Conservation (phyloP, 345 rosid genomes). For the Citrus sinensis region DVS_A1.0 CM039161.1:3818001-3818500, state of each 20-base stretch:
- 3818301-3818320: conserved; percentile 26
- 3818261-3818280: conserved; percentile 90
- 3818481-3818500: neutral
- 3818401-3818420: neutral
- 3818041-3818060: conserved; percentile 90
- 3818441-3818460: neutral
- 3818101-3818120: neutral
- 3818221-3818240: conserved; percentile 56
- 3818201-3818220: neutral
- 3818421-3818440: neutral
- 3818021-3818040: conserved; percentile 74
- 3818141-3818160: neutral
- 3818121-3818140: neutral
- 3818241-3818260: conserved; percentile 85
- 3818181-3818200: neutral
- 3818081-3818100: conserved; percentile 12
- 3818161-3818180: conserved; percentile 10
- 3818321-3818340: neutral
- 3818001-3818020: conserved; percentile 95
- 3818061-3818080: conserved; percentile 88
- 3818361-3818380: neutral
- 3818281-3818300: conserved; percentile 99
- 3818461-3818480: neutral
- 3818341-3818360: neutral
- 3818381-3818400: neutral